Base-by-base conservation (phyloP, 2,329 filamentous ascomycete genomes). In the Monilinia polystroma region DNA sequence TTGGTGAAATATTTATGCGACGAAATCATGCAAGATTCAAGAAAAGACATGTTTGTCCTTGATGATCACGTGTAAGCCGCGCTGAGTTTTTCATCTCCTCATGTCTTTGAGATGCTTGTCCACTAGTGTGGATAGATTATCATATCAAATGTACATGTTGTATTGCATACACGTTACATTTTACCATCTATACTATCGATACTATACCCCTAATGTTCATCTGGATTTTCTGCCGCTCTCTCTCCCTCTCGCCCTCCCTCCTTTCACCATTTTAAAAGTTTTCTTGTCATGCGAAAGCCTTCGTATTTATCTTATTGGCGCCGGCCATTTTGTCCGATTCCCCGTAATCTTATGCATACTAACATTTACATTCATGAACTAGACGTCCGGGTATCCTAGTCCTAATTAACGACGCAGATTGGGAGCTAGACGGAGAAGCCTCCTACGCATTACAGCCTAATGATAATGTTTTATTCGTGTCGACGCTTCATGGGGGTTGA, bases 391-490 rank as follows among this genome's bases (percentile, higher is more conserved):
- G 95, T 3, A 97, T 99, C 77, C 85, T 99, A 54, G 94, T 97
- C 38, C 84, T 99, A 67, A 96, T 99, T 78, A 99, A 99, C 77
- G 95, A 99, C 74, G 92, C 93, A 35, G 95, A 99, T 78, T 99
- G 95, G 95, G 95, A 98, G 78, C 85, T 99, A 16, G 95, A 98
- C 79, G 95, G 93, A 23, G 94, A 98, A 79, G 93, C 95, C 76
- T 85, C 87, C 71, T 98, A 98, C 76, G 89, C 93, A 79, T 80
- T 99, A 67, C 88, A 94, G 79, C 79, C 82, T 69, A 85, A 88
- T 67, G 95, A 99, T 80, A 94, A 91, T 76, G 91, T 99, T 73
- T 83, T 98, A 71, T 99, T 99, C 80, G 93, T 99, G 69, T 97
- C 93, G 69, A 99, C 95, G 23, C 82, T 99, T 69, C 95, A 99